These are phyloP conservation scores for Monosporascus sp. DNA, from an alignment of 2,329 filamentous ascomycete species.

Conservation along the genomic window DNA sequence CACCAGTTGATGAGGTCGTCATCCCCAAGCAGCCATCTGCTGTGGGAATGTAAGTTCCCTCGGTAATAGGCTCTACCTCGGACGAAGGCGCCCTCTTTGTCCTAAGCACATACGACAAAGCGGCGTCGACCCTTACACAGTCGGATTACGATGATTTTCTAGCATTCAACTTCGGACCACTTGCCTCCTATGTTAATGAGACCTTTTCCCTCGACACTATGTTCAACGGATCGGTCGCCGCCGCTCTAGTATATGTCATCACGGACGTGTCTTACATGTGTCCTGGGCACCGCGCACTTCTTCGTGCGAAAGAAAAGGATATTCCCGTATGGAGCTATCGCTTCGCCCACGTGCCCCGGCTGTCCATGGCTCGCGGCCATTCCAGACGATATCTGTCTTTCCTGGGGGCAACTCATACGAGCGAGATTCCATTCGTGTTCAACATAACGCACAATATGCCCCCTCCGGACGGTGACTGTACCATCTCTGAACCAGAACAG, in stretches of 20 bases:
- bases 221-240: slow-evolving; percentile 11
- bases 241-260: slow-evolving; percentile 11
- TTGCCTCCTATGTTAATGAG: slow-evolving; percentile 16
- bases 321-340: slow-evolving; percentile 18
- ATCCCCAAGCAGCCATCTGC: slow-evolving; percentile 18
- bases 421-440: slow-evolving; percentile 26
- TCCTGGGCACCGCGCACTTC: slow-evolving; percentile 11
- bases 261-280: slow-evolving; percentile 17
- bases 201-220: slow-evolving; percentile 12
- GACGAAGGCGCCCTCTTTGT: slow-evolving; percentile 21
- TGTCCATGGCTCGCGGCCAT: slow-evolving; percentile 17
- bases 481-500: slow-evolving; percentile 13
- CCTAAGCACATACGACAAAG: slow-evolving; percentile 10
- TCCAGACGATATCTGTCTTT: slow-evolving; percentile 3
- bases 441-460: slow-evolving; percentile 17
- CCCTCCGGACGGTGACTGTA: slow-evolving; percentile 18
- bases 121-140: slow-evolving; percentile 8
- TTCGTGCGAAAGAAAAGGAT: slow-evolving; percentile 6
- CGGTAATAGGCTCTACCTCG: slow-evolving; percentile 19
- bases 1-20: slow-evolving; percentile 19
- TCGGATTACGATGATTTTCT: slow-evolving; percentile 22
- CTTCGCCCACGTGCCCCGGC: slow-evolving; percentile 17
- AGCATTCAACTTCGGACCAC: slow-evolving; percentile 17
- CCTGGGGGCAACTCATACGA: slow-evolving; percentile 21
- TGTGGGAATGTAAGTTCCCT: slow-evolving; percentile 20